Base-by-base conservation (phyloP, 768 basidiomycete genomes). In the Rickenella mellea region DNA sequence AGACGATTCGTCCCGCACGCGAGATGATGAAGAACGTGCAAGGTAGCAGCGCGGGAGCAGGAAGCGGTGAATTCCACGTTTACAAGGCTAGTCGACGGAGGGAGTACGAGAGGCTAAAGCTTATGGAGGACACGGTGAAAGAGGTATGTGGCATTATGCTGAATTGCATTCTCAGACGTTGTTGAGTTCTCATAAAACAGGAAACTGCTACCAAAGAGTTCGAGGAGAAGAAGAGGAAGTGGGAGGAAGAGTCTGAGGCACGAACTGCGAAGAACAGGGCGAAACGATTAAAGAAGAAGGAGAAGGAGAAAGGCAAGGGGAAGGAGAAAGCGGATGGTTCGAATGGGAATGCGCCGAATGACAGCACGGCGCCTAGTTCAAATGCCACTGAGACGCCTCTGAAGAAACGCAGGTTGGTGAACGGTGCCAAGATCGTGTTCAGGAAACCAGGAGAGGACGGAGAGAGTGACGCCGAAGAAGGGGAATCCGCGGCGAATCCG, bases 21-120 rank as follows among this genome's bases (percentile, higher is more conserved):
- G 96, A 91, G 59, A 91, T 91, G 88, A 97, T 99, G 88, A 97
- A 96, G 73, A 98, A 98, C 53, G 94, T 99, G 6, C 93, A 97
- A 61, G 96, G 96, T 0, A 93, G 89, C 12, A 90, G 88, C 60
- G 92, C 96, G 6, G 96, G 94, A 33, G 96, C 96, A 14, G 96
- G 96, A 39, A 90, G 87, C 43, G 94, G 94, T 31, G 93, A 94
- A 62, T 97, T 98, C 56, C 96, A 99, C 58, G 96, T 99, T 0
- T 99, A 98, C 68, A 98, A 98, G 58, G 93, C 94, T 14, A 80
- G 83, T 49, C 68, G 96, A 48, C 73, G 94, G 56, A 72, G 94
- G 54, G 96, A 99, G 66, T 98, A 97, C 53, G 96, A 99, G 62
- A 69, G 96, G 44, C 58, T 98, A 44, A 93, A 88, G 66, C 53